Evolutionary conservation across 257 asterid species (phyloP).

Genomic region (Nicotiana attenuata): DNA sequence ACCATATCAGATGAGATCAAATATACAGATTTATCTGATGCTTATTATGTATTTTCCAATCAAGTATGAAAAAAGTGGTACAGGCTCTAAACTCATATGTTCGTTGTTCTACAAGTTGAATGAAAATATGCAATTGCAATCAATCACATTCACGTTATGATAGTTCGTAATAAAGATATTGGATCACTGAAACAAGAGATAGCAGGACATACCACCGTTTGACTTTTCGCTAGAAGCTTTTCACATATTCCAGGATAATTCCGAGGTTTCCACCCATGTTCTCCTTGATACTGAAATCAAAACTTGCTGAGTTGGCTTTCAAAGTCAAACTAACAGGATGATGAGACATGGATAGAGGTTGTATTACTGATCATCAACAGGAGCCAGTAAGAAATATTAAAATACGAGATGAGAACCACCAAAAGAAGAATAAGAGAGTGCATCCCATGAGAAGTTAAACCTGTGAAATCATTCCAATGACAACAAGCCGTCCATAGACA

Average conservation of each 20-base stretch:
- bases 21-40: background rate
- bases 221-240: constrained; percentile 89
- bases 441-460: constrained; percentile 29
- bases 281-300: constrained; percentile 86
- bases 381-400: background rate
- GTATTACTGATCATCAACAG: background rate
- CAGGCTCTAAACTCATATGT: background rate
- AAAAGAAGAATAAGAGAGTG: background rate
- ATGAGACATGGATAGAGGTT: background rate
- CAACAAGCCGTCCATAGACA: constrained; percentile 78
- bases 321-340: constrained; percentile 8
- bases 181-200: constrained; percentile 2
- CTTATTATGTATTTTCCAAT: background rate
- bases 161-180: background rate
- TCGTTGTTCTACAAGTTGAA: background rate
- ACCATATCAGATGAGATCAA: background rate
- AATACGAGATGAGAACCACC: background rate
- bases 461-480: constrained; percentile 96
- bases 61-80: background rate
- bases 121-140: background rate
- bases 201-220: constrained; percentile 68
- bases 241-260: constrained; percentile 81
- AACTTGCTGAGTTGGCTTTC: constrained; percentile 10
- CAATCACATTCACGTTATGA: background rate
- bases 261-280: constrained; percentile 81